Evolutionary conservation across 148 eudicot genomes (phyloP).

Genomic region (Linanthus parryae): DNA sequence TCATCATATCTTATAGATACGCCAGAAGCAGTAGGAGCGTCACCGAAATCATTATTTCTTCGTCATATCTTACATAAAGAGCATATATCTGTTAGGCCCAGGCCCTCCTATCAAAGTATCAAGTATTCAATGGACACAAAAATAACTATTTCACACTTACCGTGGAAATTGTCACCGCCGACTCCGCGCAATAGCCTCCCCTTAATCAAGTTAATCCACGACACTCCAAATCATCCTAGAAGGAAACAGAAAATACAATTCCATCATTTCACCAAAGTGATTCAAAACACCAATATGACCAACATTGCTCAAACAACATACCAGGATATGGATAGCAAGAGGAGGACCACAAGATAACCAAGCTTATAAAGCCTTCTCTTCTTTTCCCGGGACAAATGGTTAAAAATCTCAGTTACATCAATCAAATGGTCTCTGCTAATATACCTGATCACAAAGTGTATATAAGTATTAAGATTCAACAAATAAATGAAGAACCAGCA

Average conservation of each 20-base stretch:
- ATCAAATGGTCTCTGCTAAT: slow-evolving; percentile 21
- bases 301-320: not conserved
- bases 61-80: too few species aligned
- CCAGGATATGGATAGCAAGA: slow-evolving; percentile 22
- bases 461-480: not conserved
- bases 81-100: too few species aligned
- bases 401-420: slow-evolving; percentile 44
- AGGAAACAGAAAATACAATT: too few species aligned
- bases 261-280: not conserved
- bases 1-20: too few species aligned
- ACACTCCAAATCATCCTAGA: slow-evolving; percentile 52
- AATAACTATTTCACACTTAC: too few species aligned
- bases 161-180: too few species aligned
- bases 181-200: too few species aligned
- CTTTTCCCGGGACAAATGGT: slow-evolving; percentile 33
- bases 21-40: too few species aligned
- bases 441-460: slow-evolving; percentile 20
- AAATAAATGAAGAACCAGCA: too few species aligned
- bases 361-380: slow-evolving; percentile 26
- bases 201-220: too few species aligned
- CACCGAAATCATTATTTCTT: too few species aligned
- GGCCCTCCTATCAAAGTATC: not conserved
- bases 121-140: not conserved
- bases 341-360: slow-evolving; percentile 21
- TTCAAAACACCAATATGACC: not conserved